phyloP scores from a whole-genome alignment of 768 basidiomycete genomes.

The Amanita exitialis region DNA sequence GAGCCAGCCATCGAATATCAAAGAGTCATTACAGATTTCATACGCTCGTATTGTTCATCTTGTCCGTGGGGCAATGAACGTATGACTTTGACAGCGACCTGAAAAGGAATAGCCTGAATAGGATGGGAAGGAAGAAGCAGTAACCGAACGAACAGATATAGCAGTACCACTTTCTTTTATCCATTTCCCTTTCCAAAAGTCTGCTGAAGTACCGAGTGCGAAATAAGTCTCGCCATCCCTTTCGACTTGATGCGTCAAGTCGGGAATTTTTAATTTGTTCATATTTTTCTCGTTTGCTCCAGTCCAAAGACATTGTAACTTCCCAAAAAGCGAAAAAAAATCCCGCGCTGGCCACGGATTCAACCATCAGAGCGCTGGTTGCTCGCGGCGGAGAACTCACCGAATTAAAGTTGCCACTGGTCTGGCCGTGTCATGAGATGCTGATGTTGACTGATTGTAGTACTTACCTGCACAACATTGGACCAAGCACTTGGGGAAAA shows the following conservation, averaged over 20 bases:
- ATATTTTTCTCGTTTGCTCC: background rate
- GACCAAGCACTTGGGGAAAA: too few relatives aligned
- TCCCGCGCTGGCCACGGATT: too few relatives aligned
- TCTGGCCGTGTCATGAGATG: too few relatives aligned
- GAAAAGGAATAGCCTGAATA: background rate
- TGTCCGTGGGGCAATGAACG: background rate
- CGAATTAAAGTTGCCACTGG: too few relatives aligned
- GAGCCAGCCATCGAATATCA: background rate
- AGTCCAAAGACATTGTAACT: too few relatives aligned
- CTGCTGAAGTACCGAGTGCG: slow-evolving; percentile 11
- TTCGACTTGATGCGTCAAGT: background rate
- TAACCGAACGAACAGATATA: background rate
- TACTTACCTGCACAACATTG: too few relatives aligned
- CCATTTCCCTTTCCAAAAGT: slow-evolving; percentile 11
- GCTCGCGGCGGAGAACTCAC: too few relatives aligned
- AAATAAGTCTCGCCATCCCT: slow-evolving; percentile 7
- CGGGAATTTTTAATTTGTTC: background rate
- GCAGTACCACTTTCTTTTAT: background rate
- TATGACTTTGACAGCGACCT: slow-evolving; percentile 6
- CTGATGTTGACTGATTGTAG: too few relatives aligned
- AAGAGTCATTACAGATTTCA: background rate
- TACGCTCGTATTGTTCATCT: background rate
- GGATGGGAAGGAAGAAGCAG: background rate
- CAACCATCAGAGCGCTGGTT: too few relatives aligned
- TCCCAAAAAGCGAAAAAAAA: too few relatives aligned